These are phyloP conservation scores for Talaromyces marneffei DNA, from an alignment of 2,329 filamentous ascomycete genomes.

Conservation along the genomic window DNA sequence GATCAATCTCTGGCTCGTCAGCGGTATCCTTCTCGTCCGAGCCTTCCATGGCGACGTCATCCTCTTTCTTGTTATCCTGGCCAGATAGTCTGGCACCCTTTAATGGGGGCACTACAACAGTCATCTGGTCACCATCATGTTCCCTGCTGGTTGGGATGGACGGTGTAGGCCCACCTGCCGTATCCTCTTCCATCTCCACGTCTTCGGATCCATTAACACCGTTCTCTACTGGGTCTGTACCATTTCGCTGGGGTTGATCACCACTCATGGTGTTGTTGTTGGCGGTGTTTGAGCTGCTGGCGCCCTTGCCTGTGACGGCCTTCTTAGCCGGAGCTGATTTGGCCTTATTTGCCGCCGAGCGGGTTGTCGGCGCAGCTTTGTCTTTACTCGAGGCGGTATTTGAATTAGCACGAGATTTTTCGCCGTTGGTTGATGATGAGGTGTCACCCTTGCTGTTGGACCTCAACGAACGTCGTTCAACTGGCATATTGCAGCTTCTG, in stretches of 20 bases:
- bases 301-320: slow-evolving; percentile 30
- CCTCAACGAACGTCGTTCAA: slow-evolving; percentile 43
- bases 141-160: slow-evolving; percentile 56
- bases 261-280: slow-evolving; percentile 53
- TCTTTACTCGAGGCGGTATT: slow-evolving; percentile 42
- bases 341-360: slow-evolving; percentile 39
- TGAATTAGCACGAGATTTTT: slow-evolving; percentile 40
- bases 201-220: slow-evolving; percentile 61
- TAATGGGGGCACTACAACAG: slow-evolving; percentile 68
- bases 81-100: slow-evolving; percentile 58
- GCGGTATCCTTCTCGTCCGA: slow-evolving; percentile 42
- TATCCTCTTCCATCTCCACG: slow-evolving; percentile 64
- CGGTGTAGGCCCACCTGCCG: slow-evolving; percentile 46
- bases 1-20: slow-evolving; percentile 40
- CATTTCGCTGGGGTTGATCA: slow-evolving; percentile 63
- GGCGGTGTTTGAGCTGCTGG: slow-evolving; percentile 21
- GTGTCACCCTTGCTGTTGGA: slow-evolving; percentile 44
- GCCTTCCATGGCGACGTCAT: slow-evolving; percentile 66
- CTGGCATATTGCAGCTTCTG: slow-evolving; percentile 37
- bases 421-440: slow-evolving; percentile 44
- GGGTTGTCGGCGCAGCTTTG: slow-evolving; percentile 39
- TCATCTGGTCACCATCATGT: slow-evolving; percentile 71
- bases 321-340: slow-evolving; percentile 33
- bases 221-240: slow-evolving; percentile 65
- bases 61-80: slow-evolving; percentile 62